Conservation (phyloP, 441 rosid species). For the Rhodomyrtus psidioides region DNA sequence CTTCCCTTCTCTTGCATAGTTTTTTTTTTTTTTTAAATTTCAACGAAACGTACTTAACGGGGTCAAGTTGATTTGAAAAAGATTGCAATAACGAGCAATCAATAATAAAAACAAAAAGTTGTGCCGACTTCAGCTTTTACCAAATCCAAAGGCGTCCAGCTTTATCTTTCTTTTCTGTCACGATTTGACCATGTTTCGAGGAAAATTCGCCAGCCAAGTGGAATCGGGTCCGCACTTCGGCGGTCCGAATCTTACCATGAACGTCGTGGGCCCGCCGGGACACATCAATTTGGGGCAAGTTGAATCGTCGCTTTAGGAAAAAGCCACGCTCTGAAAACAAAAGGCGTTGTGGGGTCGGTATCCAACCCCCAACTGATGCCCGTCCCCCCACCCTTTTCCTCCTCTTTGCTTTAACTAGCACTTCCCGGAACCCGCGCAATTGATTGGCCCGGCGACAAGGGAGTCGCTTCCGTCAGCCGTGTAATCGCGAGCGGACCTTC, state of each 20-base stretch:
- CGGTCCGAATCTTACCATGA: neutral
- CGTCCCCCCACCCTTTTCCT: neutral
- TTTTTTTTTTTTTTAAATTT: accelerated
- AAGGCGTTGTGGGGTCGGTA: neutral
- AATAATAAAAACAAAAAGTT: neutral
- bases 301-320: neutral
- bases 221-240: neutral
- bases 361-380: neutral
- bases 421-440: neutral
- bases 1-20: neutral
- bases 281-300: neutral
- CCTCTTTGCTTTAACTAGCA: neutral
- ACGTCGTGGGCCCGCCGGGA: neutral
- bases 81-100: neutral
- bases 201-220: neutral
- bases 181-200: neutral
- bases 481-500: no score
- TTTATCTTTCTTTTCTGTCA: neutral
- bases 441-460: neutral
- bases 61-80: neutral
- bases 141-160: neutral
- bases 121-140: neutral
- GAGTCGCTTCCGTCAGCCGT: neutral
- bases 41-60: neutral
- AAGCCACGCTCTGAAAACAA: neutral